phyloP scores from a whole-genome alignment of 148 eudicot genomes.

The Diospyros lotus region DNA sequence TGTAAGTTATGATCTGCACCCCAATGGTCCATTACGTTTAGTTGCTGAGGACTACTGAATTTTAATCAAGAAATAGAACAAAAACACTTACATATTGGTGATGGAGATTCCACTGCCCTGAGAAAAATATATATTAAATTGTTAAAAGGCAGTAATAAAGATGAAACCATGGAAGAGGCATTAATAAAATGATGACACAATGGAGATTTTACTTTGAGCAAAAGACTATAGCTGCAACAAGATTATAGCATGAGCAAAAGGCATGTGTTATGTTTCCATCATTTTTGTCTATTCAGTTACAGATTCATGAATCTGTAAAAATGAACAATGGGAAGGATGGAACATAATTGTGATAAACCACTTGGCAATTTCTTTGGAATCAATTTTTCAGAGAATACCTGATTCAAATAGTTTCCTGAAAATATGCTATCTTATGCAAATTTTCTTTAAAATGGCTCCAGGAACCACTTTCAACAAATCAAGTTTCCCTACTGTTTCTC shows the following conservation, averaged over 20 bases:
- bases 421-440: neutral
- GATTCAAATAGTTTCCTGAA: neutral
- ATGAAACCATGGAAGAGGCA: neutral
- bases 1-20: conserved; percentile 28
- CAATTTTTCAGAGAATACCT: neutral
- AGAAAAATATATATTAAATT: conserved; percentile 9
- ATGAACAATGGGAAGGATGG: neutral
- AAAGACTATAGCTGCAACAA: neutral
- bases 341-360: neutral
- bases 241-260: neutral
- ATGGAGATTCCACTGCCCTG: conserved; percentile 29
- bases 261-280: neutral
- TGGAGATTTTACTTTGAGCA: conserved; percentile 1
- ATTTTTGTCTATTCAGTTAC: neutral
- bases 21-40: conserved; percentile 1
- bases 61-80: neutral
- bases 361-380: neutral
- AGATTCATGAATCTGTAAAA: neutral
- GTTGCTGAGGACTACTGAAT: neutral
- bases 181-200: neutral
- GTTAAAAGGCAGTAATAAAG: neutral
- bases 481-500: no score
- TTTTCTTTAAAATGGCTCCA: no score
- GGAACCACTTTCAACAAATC: no score
- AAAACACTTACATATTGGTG: conserved; percentile 22